Conservation (phyloP, 192 early-diverging fungal species). For the Mortierella antarctica region DNA sequence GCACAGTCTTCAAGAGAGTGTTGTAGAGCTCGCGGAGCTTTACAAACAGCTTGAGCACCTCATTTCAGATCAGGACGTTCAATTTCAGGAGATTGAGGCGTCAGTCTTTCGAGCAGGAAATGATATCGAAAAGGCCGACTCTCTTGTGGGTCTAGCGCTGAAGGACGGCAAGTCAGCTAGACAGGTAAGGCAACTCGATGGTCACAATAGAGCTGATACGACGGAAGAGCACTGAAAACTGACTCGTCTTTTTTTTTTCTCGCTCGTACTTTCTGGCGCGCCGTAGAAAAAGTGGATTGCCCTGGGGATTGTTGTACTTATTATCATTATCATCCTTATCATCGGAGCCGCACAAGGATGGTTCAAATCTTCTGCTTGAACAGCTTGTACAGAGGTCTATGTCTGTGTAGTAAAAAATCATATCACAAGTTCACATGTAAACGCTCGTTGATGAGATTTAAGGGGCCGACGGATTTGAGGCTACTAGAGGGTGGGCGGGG, state of each 20-base stretch:
- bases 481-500: too few relatives aligned
- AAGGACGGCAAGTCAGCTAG: conserved; percentile 20
- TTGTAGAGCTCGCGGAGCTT: conserved; percentile 31
- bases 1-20: conserved; percentile 29
- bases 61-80: conserved; percentile 38
- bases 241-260: not conserved
- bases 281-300: conserved; percentile 40
- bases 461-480: not conserved
- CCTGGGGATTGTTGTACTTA: conserved; percentile 22
- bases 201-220: not conserved
- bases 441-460: not conserved
- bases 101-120: conserved; percentile 24
- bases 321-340: conserved; percentile 37
- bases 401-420: not conserved
- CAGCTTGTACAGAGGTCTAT: not conserved
- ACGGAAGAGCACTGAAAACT: not conserved
- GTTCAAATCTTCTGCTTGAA: conserved; percentile 11
- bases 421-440: too few relatives aligned
- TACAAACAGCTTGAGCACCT: conserved; percentile 39
- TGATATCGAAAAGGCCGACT: conserved; percentile 35
- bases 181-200: conserved; percentile 13
- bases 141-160: conserved; percentile 6
- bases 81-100: conserved; percentile 37
- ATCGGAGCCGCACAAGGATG: conserved; percentile 37
- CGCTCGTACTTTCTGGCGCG: not conserved